Conservation (phyloP, 257 asterid genomes). For the Nicotiana attenuata region DNA sequence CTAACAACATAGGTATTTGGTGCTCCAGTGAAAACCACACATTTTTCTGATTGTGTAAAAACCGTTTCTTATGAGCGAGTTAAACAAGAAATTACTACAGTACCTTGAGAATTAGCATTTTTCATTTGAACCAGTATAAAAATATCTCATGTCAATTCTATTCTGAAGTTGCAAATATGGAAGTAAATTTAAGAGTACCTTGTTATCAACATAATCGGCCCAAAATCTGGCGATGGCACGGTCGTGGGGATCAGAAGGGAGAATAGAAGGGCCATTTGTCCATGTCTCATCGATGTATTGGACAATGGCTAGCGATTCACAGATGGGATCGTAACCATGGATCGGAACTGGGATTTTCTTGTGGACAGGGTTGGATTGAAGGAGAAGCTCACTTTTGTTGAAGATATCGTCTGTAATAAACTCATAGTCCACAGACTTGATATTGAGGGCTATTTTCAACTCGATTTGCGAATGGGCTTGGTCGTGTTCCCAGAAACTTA, state of each 20-base stretch:
- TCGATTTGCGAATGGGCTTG: conserved; percentile 22
- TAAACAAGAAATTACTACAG: too few relatives aligned
- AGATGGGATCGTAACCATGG: conserved; percentile 20
- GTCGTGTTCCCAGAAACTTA: conserved; percentile 18
- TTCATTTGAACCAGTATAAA: too few relatives aligned
- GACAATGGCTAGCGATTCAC: conserved; percentile 46
- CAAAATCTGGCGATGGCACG: conserved; percentile 37
- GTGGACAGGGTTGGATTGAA: conserved; percentile 39
- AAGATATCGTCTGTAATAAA: conserved; percentile 8
- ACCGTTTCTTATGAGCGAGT: too few relatives aligned
- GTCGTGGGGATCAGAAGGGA: conserved; percentile 35
- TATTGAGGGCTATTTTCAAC: conserved; percentile 21
- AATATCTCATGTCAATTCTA: too few relatives aligned
- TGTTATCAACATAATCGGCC: conserved; percentile 23
- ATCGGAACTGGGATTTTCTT: conserved; percentile 51
- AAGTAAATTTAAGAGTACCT: neutral
- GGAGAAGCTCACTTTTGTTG: conserved; percentile 33
- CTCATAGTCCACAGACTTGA: conserved; percentile 21
- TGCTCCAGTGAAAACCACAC: too few relatives aligned
- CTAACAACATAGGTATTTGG: too few relatives aligned
- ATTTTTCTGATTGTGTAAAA: too few relatives aligned
- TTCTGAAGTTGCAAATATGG: neutral
- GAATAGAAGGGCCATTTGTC: conserved; percentile 28
- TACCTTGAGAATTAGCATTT: too few relatives aligned
- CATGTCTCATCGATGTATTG: conserved; percentile 40